A percentile compares a stretch with the other conserved stretches of the same genome.
Evolutionary conservation across 306 rosid species (phyloP).

Genomic region (Casuarina cunninghamiana): DNA sequence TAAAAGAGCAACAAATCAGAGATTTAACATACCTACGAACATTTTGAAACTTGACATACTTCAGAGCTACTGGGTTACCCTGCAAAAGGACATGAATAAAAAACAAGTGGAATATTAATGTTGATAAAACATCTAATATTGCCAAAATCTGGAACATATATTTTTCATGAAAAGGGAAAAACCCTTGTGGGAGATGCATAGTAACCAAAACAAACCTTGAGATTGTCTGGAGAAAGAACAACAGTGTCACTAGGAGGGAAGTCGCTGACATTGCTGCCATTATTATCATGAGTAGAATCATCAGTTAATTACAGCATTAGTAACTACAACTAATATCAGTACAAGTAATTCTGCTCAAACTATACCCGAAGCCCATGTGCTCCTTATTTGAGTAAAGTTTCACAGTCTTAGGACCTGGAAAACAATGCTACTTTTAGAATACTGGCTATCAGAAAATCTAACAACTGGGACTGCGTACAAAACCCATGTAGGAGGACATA

Average conservation of each 20-base stretch:
- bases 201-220: slow-evolving; percentile 49
- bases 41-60: slow-evolving; percentile 96
- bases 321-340: slow-evolving; percentile 14
- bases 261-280: slow-evolving; percentile 84
- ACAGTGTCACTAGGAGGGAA: slow-evolving; percentile 79
- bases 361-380: slow-evolving; percentile 97
- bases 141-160: not conserved
- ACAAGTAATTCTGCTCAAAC: slow-evolving; percentile 18
- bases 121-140: not conserved
- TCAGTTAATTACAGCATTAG: slow-evolving; percentile 17
- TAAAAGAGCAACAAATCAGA: slow-evolving; percentile 5
- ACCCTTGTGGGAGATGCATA: not conserved
- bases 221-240: slow-evolving; percentile 65
- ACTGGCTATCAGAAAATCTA: slow-evolving; percentile 19
- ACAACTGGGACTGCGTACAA: not conserved
- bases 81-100: slow-evolving; percentile 32
- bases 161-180: not conserved
- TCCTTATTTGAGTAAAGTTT: slow-evolving; percentile 93
- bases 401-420: slow-evolving; percentile 87
- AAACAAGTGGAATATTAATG: not conserved
- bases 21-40: slow-evolving; percentile 74
- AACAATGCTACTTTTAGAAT: slow-evolving; percentile 29
- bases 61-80: slow-evolving; percentile 78
- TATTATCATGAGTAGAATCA: slow-evolving; percentile 32
- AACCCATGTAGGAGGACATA: slow-evolving; percentile 15